Evolutionary conservation across 2,329 filamentous ascomycete species (phyloP).

Genomic region (Madurella mycetomatis): DNA sequence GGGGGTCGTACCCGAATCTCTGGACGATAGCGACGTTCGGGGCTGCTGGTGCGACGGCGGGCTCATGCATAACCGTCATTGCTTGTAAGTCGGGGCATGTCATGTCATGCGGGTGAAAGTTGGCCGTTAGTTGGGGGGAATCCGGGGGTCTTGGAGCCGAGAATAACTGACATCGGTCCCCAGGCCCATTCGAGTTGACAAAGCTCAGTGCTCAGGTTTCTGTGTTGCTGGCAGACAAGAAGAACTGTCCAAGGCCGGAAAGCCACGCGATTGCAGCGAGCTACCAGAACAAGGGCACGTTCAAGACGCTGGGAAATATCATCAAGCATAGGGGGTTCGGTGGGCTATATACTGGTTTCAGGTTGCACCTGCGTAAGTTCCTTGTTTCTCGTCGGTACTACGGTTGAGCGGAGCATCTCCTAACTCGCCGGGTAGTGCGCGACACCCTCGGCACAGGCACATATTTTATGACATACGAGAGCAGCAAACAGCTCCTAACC

Average conservation of each 20-base stretch:
- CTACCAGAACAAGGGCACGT: constrained; percentile 73
- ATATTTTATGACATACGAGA: constrained; percentile 88
- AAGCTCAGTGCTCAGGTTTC: constrained; percentile 85
- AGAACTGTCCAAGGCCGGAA: constrained; percentile 41
- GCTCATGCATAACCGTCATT: constrained; percentile 72
- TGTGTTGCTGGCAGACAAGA: constrained; percentile 63
- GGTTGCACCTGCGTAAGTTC: constrained; percentile 67
- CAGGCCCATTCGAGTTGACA: constrained; percentile 81
- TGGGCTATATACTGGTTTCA: constrained; percentile 77
- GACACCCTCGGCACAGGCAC: constrained; percentile 80
- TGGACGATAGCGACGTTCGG: constrained; percentile 74
- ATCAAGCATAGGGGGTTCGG: constrained; percentile 66
- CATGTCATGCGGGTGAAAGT: not conserved
- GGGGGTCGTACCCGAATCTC: constrained; percentile 65
- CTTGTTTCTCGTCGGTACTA: not conserved
- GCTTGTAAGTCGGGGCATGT: constrained; percentile 54
- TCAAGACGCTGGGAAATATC: constrained; percentile 72
- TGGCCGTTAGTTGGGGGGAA: not conserved
- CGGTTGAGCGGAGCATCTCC: not conserved
- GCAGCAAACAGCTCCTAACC: constrained; percentile 74
- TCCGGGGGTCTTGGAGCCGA: not conserved
- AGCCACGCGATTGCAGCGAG: constrained; percentile 60
- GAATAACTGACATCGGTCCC: not conserved
- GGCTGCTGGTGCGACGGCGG: constrained; percentile 71
- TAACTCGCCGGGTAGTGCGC: constrained; percentile 51